These are phyloP conservation scores for Orbilia javanica DNA, from an alignment of 2,329 filamentous ascomycete genomes.

Conservation along the genomic window DNA sequence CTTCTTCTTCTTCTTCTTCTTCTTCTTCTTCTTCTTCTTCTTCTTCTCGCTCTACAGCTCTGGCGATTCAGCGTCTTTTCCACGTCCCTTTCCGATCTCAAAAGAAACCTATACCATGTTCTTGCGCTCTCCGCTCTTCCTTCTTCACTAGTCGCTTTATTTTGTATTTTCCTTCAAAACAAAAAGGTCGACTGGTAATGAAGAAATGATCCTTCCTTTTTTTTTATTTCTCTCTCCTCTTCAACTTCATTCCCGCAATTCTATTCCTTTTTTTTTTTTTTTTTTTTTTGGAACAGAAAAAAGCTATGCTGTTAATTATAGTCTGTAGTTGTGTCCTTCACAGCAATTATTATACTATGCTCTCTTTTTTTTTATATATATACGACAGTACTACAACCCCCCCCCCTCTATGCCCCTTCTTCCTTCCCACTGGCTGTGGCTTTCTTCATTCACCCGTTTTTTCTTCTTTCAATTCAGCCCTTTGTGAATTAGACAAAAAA, in stretches of 20 bases:
- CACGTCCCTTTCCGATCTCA: not conserved
- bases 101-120: slow-evolving; percentile 12
- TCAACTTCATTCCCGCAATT: not conserved
- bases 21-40: not conserved
- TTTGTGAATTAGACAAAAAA: too few species aligned
- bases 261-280: not conserved
- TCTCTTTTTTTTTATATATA: not conserved
- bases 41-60: slow-evolving; percentile 20
- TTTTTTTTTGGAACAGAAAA: not conserved
- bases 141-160: not conserved
- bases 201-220: not conserved
- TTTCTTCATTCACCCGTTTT: too few species aligned
- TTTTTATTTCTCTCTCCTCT: not conserved
- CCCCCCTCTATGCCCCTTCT: not conserved
- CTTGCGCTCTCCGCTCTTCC: slow-evolving; percentile 1
- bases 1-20: not conserved
- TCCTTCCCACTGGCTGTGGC: not conserved
- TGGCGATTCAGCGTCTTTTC: slow-evolving; percentile 48
- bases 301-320: not conserved
- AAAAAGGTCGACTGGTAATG: not conserved
- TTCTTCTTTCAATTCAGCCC: too few species aligned
- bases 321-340: not conserved
- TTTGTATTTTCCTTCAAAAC: not conserved
- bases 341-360: not conserved
- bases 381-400: not conserved